Percentiles rank a stretch among this genome's conserved stretches.
Conservation (phyloP, 163 green algal species). For the Scenedesmus sp. region DNA sequence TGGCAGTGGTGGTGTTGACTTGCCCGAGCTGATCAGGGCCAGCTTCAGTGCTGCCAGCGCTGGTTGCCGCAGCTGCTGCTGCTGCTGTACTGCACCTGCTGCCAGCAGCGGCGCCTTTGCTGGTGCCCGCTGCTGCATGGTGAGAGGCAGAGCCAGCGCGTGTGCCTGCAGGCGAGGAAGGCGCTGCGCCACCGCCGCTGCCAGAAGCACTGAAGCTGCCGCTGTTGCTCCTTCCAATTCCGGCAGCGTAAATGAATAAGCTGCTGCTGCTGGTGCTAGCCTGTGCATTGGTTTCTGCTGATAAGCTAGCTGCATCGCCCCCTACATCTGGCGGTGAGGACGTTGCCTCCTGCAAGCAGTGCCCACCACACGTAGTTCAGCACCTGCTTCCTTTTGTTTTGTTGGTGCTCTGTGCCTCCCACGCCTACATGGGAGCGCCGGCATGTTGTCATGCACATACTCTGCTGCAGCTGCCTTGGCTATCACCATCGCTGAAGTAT, state of each 20-base stretch:
- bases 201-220: neutral
- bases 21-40: neutral
- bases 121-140: neutral
- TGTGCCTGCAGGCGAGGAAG: neutral
- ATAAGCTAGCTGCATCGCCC: neutral
- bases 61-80: neutral
- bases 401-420: no score
- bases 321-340: neutral
- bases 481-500: no score
- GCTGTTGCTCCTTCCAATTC: neutral
- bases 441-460: neutral
- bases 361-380: neutral
- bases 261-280: neutral
- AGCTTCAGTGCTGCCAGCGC: neutral
- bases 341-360: neutral
- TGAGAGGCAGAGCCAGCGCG: neutral
- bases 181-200: neutral
- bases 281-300: neutral
- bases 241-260: neutral
- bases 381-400: neutral
- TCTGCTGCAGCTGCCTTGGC: no score
- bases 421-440: no score
- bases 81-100: constrained; percentile 1
- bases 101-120: neutral
- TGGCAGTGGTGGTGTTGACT: neutral